phyloP scores from a whole-genome alignment of 2,329 filamentous ascomycete genomes.

The Aplosporella prunicola region DNA sequence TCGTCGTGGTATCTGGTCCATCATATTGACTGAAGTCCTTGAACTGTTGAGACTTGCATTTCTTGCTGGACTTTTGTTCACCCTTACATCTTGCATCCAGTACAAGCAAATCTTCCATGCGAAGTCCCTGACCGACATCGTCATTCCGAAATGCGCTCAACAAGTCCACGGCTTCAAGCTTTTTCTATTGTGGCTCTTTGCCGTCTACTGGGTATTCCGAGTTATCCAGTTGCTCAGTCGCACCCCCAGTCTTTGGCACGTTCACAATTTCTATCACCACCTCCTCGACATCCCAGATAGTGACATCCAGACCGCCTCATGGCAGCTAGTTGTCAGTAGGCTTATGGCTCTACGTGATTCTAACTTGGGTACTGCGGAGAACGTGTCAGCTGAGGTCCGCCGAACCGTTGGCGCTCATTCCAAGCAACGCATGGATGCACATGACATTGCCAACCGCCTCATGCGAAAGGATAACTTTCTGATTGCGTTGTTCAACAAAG shows the following conservation, averaged over 20 bases:
- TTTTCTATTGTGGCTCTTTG: conserved; percentile 71
- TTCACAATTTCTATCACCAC: conserved; percentile 79
- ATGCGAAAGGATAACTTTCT: conserved; percentile 97
- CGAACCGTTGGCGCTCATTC: conserved; percentile 70
- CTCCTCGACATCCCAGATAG: conserved; percentile 73
- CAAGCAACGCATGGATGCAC: conserved; percentile 88
- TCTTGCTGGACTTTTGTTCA: too few species aligned
- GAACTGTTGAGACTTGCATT: conserved; percentile 69
- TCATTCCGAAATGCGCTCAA: conserved; percentile 66
- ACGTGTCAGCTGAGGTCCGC: conserved; percentile 48
- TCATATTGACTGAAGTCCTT: conserved; percentile 60
- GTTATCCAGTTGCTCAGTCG: conserved; percentile 30
- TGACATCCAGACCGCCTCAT: conserved; percentile 90
- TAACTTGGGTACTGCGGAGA: conserved; percentile 71
- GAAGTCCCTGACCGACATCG: conserved; percentile 50
- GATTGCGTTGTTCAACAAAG: conserved; percentile 96
- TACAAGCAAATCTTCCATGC: conserved; percentile 62
- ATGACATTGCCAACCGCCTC: conserved; percentile 91
- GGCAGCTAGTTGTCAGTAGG: conserved; percentile 81
- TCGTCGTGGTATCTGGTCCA: conserved; percentile 76
- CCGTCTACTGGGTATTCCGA: conserved; percentile 71
- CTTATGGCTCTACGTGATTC: conserved; percentile 76
- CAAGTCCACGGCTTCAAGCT: conserved; percentile 61
- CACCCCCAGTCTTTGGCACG: conserved; percentile 37
- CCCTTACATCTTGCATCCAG: conserved; percentile 77